Conservation (phyloP, 495 filamentous ascomycete genomes). For the Daldinia decipiens region DNA sequence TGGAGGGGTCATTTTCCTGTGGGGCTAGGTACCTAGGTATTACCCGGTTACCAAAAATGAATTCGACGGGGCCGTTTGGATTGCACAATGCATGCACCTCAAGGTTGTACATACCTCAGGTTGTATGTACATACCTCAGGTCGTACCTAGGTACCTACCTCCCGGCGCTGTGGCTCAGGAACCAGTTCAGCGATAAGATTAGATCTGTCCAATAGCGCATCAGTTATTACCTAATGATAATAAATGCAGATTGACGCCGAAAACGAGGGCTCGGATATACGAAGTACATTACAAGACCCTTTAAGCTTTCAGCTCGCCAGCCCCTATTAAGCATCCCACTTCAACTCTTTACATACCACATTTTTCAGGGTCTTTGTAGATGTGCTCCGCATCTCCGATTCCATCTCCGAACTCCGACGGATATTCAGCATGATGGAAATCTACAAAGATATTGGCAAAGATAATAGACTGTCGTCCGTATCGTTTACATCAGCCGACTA, state of each 20-base stretch:
- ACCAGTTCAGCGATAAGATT: conserved; percentile 41
- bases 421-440: not conserved
- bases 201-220: conserved; percentile 16
- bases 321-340: not conserved
- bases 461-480: not conserved
- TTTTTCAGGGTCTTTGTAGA: conserved; percentile 6
- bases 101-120: not conserved
- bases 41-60: not conserved
- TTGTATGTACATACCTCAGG: conserved; percentile 1
- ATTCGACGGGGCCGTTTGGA: too few species aligned
- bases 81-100: not conserved
- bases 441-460: not conserved
- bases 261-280: conserved; percentile 8
- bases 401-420: conserved; percentile 38
- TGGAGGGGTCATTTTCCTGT: conserved; percentile 19
- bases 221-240: too few species aligned
- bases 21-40: conserved; percentile 12
- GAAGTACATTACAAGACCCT: not conserved
- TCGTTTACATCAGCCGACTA: conserved; percentile 38
- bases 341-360: not conserved
- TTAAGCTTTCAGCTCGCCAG: not conserved
- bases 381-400: conserved; percentile 34
- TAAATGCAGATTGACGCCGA: too few species aligned
- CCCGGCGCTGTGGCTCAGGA: conserved; percentile 6
- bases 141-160: too few species aligned